Conservation (phyloP, 2,329 filamentous ascomycete species). For the Cladobotryum mycophilum region DNA sequence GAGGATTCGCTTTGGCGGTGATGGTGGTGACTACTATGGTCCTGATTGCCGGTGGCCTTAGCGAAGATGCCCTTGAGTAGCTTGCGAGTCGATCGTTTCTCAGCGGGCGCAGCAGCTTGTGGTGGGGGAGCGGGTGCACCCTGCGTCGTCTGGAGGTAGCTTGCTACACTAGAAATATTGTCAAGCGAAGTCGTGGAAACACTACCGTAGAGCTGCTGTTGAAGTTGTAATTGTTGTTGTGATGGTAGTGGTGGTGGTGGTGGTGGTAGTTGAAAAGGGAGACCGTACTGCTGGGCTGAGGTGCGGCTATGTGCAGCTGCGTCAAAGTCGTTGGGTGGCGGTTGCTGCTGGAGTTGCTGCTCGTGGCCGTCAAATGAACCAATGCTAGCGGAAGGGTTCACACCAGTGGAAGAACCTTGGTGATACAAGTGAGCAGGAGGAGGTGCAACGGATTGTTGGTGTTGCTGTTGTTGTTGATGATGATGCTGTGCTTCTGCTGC, state of each 20-base stretch:
- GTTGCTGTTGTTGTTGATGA: constrained; percentile 17
- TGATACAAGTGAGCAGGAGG: constrained; percentile 24
- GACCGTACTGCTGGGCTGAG: constrained; percentile 45
- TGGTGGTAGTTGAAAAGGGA: constrained; percentile 22
- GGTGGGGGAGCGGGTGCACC: constrained; percentile 29
- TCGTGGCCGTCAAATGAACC: constrained; percentile 29
- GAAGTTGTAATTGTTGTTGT: constrained; percentile 25
- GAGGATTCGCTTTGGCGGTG: constrained; percentile 19
- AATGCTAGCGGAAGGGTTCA: constrained; percentile 21
- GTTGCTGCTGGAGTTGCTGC: constrained; percentile 27
- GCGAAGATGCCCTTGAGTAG: constrained; percentile 50
- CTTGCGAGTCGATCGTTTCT: constrained; percentile 47
- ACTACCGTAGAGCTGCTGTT: constrained; percentile 28
- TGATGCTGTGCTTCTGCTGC: constrained; percentile 12
- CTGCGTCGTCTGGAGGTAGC: constrained; percentile 18
- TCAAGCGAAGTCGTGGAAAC: constrained; percentile 21
- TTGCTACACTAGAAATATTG: constrained; percentile 16
- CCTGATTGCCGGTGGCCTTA: constrained; percentile 19
- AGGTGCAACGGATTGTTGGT: constrained; percentile 20
- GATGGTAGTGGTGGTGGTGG: constrained; percentile 24
- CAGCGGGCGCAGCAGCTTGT: constrained; percentile 22
- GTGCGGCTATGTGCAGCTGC: constrained; percentile 38
- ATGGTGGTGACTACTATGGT: constrained; percentile 18
- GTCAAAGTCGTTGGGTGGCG: constrained; percentile 39
- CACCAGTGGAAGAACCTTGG: constrained; percentile 21